Evolutionary conservation across 495 filamentous ascomycete genomes (phyloP).

Genomic region (Aspergillus hancockii): DNA sequence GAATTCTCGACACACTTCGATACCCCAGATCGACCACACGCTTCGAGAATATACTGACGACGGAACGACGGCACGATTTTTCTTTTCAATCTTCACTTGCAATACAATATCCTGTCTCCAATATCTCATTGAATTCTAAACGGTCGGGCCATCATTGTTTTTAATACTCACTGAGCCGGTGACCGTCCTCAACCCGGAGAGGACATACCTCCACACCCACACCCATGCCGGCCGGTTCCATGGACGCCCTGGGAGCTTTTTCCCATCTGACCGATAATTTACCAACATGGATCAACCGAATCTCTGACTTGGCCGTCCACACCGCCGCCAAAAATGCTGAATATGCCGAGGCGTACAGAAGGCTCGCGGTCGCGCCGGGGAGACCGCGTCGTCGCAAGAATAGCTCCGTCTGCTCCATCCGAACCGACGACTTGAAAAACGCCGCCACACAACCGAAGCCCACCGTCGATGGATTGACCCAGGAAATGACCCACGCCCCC

Average conservation of each 20-base stretch:
- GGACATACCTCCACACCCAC: neutral
- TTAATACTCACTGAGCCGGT: neutral
- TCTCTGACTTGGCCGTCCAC: conserved; percentile 69
- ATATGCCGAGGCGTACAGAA: conserved; percentile 50
- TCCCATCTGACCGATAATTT: conserved; percentile 56
- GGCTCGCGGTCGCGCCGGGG: conserved; percentile 20
- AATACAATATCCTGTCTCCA: neutral
- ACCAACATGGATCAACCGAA: conserved; percentile 65
- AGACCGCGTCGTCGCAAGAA: conserved; percentile 39
- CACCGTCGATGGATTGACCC: conserved; percentile 17
- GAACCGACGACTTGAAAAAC: conserved; percentile 30
- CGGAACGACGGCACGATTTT: conserved; percentile 5
- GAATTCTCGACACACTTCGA: neutral
- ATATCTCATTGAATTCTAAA: neutral
- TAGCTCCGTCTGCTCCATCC: conserved; percentile 53
- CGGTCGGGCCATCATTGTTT: neutral
- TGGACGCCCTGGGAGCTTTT: conserved; percentile 67
- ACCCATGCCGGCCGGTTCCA: conserved; percentile 28
- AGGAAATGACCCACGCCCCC: conserved; percentile 17
- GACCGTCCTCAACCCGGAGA: neutral
- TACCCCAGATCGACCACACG: neutral
- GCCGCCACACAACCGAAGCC: conserved; percentile 17
- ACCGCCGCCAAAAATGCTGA: conserved; percentile 70
- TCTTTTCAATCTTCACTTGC: neutral
- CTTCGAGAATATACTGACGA: neutral